Base-by-base conservation (phyloP, 306 rosid species). In the Quercus alba region DNA sequence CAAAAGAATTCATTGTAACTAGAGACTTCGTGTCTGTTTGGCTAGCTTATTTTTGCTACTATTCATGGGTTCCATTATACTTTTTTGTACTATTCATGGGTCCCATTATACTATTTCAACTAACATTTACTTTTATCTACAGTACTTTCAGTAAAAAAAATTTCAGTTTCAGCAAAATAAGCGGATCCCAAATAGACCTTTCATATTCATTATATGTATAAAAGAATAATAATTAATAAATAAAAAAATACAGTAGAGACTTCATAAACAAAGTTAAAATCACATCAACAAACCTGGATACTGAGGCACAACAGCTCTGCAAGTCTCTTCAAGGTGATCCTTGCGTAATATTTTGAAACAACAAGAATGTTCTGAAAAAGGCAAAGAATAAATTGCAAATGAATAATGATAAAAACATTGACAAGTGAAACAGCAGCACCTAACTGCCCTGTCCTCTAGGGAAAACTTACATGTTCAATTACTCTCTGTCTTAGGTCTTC, bases 401-500 rank as follows among this genome's bases (percentile, higher is more conserved):
- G 31, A 84, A 77, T 14, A 19, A 41, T 67, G 57, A 59, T 68
- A 68, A 12, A 44, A 18, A 61, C 14, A 55, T 7, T 19, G 52
- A 72, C 15, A 74, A 56, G 56, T 41, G 68, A 72, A 54, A 70
- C 57, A 75, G 41, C 75, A 78, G 68, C n/a, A 56, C 74, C 33
- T 31, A 15, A 68, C 20, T 31, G 59, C 62, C 76, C 55, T 33
- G 35, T 56, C 68, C 51, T 69, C 57, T 49, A 49, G n/a, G 51
- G 26, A 74, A 80, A 77, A 80, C 78, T 57, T 82, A 94, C 98
- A 82, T 94, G 98, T 78, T 94, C 97, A 46, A 94, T 94, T 69
- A 94, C 88, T 84, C 98, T 87, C 81, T 89, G 92, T 80, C 75
- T 89, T 64, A 94, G 89, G 90, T 94, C 97, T 86, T 88, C 97